Base-by-base conservation (phyloP, 2,329 filamentous ascomycete genomes). In the Trichoderma atrobrunneum region DNA sequence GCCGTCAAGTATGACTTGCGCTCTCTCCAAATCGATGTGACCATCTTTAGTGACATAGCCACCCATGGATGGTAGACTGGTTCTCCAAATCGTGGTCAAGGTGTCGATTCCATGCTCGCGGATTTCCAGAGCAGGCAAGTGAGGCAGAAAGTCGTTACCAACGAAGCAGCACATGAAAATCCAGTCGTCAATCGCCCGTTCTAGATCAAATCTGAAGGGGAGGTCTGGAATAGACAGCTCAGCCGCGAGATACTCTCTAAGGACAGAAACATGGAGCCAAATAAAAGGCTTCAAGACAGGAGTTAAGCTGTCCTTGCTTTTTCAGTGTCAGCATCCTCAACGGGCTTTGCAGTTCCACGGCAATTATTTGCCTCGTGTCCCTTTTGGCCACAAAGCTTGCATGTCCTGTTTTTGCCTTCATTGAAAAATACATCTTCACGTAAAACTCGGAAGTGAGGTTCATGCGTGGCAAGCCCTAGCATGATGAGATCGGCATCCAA, bases 111-210 rank as follows among this genome's bases (percentile, higher is more conserved):
- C 95, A 80, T 98, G 95, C 79, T 99, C 96, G 73, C 96, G 90
- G 80, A 99, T 98, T 81, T 98, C 96, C 72, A 99, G 87, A 78
- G 95, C 97, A n/a, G 96, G 96, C 72, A 99, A 86, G 86, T 99
- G 96, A 65, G 96, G 96, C 76, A 99, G 84, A 84, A 99, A 99
- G 85, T 99, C 97, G 82, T 99, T 99, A 76, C 95, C 95, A 71
- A 98, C 95, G 80, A 98, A 98, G 84, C 97, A 98, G 84, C 95
- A 98, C 90, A 98, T 96, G 81, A 98, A 98, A 16, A 98, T 94
- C 96, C 95, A 98, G 80, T 98, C 95, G 81, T 98, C 96, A 72
- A 98, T 89, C 30, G 95, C 95, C 75, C 96, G 91, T 82, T 99
- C 96, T 59, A 99, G 86, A 80, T 99, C 94, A 82, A 97, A 98